Percentiles rank a stretch among this genome's conserved stretches.
phyloP scores from a whole-genome alignment of 1,139 yeast genomes.

The Kluyveromyces sp. region DNA sequence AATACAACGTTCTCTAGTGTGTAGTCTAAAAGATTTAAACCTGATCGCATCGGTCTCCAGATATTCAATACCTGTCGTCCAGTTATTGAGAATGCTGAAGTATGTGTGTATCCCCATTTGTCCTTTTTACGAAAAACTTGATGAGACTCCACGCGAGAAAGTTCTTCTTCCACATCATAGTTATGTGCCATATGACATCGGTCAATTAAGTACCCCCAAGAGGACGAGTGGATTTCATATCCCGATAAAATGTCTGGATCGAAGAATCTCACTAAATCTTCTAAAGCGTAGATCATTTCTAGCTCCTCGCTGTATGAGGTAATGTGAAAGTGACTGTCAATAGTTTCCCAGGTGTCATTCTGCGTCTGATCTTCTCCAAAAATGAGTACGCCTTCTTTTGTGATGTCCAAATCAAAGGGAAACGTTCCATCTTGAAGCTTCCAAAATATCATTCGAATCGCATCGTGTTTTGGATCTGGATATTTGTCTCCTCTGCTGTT shows the following conservation, averaged over 20 bases:
- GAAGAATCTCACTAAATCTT: constrained; percentile 48
- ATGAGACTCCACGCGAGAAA: constrained; percentile 46
- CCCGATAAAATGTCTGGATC: constrained; percentile 91
- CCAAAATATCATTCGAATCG: constrained; percentile 58
- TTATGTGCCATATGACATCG: constrained; percentile 45
- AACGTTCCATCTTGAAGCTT: constrained; percentile 43
- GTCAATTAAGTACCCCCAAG: constrained; percentile 88
- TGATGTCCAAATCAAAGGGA: constrained; percentile 29
- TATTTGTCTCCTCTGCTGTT: constrained; percentile 41
- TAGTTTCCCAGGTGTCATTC: constrained; percentile 8
- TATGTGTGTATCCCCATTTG: constrained; percentile 77
- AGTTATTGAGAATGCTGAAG: constrained; percentile 57
- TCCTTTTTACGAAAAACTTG: constrained; percentile 55
- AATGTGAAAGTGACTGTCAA: constrained; percentile 19
- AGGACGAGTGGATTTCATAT: constrained; percentile 67
- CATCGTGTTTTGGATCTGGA: constrained; percentile 66
- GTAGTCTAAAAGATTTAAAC: constrained; percentile 57
- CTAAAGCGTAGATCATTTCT: constrained; percentile 48
- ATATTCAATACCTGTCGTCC: constrained; percentile 82
- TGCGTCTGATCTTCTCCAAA: constrained; percentile 11
- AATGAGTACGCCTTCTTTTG: constrained; percentile 35
- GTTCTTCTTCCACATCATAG: constrained; percentile 44
- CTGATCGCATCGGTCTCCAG: constrained; percentile 70
- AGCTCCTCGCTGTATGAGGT: constrained; percentile 43
- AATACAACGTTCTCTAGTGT: constrained; percentile 71